Conservation (phyloP, 2,329 filamentous ascomycete species). For the Paramyrothecium sp. region DNA sequence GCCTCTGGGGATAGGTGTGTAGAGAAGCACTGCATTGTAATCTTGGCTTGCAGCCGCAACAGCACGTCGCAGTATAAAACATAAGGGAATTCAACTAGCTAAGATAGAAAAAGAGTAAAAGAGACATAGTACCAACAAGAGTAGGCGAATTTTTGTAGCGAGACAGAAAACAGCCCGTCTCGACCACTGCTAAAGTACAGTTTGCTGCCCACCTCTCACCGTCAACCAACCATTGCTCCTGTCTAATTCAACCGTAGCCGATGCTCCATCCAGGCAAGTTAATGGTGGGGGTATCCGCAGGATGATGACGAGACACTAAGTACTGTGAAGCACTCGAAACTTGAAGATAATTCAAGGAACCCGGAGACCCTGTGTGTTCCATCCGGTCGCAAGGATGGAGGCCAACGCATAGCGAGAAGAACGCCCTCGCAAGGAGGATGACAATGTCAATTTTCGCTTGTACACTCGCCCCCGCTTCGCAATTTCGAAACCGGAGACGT, state of each 20-base stretch:
- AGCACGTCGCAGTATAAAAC: not conserved
- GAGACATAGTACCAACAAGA: slow-evolving; percentile 25
- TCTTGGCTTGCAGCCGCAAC: too few species aligned
- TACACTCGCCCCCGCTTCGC: too few species aligned
- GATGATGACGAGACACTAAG: slow-evolving; percentile 20
- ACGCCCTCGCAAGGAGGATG: too few species aligned
- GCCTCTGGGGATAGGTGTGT: too few species aligned
- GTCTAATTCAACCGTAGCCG: slow-evolving; percentile 28
- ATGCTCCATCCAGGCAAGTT: slow-evolving; percentile 27
- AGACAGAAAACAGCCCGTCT: slow-evolving; percentile 29
- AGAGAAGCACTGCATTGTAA: too few species aligned
- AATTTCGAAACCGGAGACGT: too few species aligned
- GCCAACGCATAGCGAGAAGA: too few species aligned
- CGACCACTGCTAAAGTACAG: slow-evolving; percentile 39
- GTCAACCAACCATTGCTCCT: slow-evolving; percentile 28
- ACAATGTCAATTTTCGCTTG: too few species aligned
- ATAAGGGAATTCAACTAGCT: slow-evolving; percentile 25
- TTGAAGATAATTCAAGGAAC: too few species aligned
- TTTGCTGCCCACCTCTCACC: slow-evolving; percentile 26
- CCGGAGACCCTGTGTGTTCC: too few species aligned
- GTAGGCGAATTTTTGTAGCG: slow-evolving; percentile 24
- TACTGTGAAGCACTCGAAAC: not conserved
- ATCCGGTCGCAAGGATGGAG: too few species aligned
- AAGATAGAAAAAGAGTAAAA: slow-evolving; percentile 23
- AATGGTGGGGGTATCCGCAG: slow-evolving; percentile 24